phyloP scores from a whole-genome alignment of 768 basidiomycete genomes.

The Tubosaeta sp. region DNA sequence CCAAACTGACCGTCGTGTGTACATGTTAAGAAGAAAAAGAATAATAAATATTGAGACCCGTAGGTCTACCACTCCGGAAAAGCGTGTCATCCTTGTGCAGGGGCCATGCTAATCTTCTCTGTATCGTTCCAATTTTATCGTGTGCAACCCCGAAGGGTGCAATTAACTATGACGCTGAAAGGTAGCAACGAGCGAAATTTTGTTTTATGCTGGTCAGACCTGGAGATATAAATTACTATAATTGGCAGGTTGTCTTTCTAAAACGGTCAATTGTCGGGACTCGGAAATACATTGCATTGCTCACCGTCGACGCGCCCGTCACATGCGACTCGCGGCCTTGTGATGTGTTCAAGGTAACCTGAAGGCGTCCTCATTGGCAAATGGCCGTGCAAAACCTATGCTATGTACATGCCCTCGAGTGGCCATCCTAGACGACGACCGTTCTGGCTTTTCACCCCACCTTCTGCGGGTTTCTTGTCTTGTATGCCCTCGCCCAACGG shows the following conservation, averaged over 20 bases:
- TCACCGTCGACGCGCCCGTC: neutral
- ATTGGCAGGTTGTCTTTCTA: neutral
- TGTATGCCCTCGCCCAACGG: slow-evolving; percentile 18
- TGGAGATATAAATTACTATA: neutral
- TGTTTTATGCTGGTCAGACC: slow-evolving; percentile 20
- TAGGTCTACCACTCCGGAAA: slow-evolving; percentile 82
- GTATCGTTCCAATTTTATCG: slow-evolving; percentile 99
- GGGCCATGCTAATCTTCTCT: slow-evolving; percentile 99
- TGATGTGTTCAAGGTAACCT: slow-evolving; percentile 20
- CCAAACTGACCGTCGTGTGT: too few relatives aligned
- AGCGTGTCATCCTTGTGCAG: slow-evolving; percentile 99
- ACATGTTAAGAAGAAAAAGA: slow-evolving; percentile 8
- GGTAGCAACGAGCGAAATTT: slow-evolving; percentile 6
- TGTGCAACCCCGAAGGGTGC: slow-evolving; percentile 93
- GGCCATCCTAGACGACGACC: slow-evolving; percentile 8
- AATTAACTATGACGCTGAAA: slow-evolving; percentile 3
- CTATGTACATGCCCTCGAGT: slow-evolving; percentile 13
- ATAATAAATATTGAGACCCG: slow-evolving; percentile 40
- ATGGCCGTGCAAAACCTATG: slow-evolving; percentile 28
- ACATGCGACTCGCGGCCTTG: slow-evolving; percentile 9
- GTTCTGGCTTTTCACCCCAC: slow-evolving; percentile 14
- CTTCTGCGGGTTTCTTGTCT: slow-evolving; percentile 12
- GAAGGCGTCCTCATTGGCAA: slow-evolving; percentile 24
- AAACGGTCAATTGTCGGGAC: neutral
- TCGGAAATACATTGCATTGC: neutral